phyloP scores from a whole-genome alignment of 306 rosid genomes.

The Quercus aquifolioides region DNA sequence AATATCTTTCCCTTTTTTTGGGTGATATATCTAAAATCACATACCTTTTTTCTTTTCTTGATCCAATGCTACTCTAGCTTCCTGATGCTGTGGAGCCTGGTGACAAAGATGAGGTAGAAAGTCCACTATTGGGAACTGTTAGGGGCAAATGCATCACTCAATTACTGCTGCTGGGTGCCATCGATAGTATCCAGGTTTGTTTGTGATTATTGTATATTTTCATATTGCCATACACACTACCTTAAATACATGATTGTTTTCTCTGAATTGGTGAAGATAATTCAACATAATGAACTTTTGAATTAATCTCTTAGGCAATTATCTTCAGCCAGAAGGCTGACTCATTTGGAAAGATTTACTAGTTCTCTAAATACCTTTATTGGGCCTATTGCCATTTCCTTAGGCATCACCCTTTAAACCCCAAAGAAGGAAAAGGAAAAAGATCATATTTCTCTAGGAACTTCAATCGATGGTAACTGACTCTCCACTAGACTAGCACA shows the following conservation, averaged over 20 bases:
- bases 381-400: conserved; percentile 20
- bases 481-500: too few relatives aligned
- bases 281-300: conserved; percentile 1
- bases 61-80: conserved; percentile 45
- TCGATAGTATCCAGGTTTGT: conserved; percentile 93
- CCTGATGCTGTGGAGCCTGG: conserved; percentile 65
- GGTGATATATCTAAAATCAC: not conserved
- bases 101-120: conserved; percentile 68
- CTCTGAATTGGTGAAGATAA: not conserved
- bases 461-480: too few relatives aligned
- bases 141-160: conserved; percentile 96
- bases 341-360: not conserved
- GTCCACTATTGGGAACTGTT: conserved; percentile 70
- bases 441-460: too few relatives aligned
- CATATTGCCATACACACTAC: not conserved
- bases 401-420: too few relatives aligned
- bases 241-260: not conserved
- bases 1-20: not conserved
- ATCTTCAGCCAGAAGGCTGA: conserved; percentile 1
- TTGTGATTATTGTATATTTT: not conserved
- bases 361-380: not conserved
- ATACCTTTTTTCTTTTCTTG: conserved; percentile 6
- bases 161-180: conserved; percentile 77
- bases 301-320: not conserved
- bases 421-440: too few relatives aligned